Conservation (phyloP, 306 rosid genomes). For the Ormosia emarginata region DNA sequence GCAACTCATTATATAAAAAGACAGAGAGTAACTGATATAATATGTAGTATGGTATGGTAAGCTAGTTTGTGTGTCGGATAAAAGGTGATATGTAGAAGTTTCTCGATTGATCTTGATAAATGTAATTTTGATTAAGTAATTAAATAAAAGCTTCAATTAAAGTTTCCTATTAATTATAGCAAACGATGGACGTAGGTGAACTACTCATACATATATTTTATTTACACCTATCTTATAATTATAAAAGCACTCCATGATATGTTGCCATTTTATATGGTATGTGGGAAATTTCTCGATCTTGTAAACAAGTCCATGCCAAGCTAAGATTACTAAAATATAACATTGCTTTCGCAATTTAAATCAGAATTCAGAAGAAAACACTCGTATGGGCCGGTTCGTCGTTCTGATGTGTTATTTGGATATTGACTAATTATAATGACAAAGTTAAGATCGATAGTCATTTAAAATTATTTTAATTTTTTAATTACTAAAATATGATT, state of each 20-base stretch:
- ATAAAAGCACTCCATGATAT: background rate
- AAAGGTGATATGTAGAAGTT: too few relatives aligned
- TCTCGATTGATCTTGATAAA: too few relatives aligned
- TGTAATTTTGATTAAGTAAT: too few relatives aligned
- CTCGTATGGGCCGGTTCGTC: background rate
- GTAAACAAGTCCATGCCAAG: background rate
- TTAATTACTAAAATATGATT: background rate
- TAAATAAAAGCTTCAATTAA: background rate
- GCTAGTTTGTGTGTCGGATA: too few relatives aligned
- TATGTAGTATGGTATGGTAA: too few relatives aligned
- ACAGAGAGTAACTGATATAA: too few relatives aligned
- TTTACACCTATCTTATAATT: background rate
- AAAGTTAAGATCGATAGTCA: background rate
- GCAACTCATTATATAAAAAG: too few relatives aligned
- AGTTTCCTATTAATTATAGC: background rate
- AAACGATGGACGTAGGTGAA: background rate
- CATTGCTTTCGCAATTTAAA: background rate
- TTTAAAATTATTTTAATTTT: background rate
- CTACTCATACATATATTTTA: background rate
- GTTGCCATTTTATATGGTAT: background rate
- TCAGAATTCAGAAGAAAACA: background rate
- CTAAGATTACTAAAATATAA: background rate
- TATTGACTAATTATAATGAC: background rate
- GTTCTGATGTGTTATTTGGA: background rate
- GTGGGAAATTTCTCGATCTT: background rate